A percentile compares a stretch with the other conserved stretches of the same genome.
These are phyloP conservation scores for Toxicodendron radicans DNA, from an alignment of 345 rosid genomes.

Conservation along the genomic window DNA sequence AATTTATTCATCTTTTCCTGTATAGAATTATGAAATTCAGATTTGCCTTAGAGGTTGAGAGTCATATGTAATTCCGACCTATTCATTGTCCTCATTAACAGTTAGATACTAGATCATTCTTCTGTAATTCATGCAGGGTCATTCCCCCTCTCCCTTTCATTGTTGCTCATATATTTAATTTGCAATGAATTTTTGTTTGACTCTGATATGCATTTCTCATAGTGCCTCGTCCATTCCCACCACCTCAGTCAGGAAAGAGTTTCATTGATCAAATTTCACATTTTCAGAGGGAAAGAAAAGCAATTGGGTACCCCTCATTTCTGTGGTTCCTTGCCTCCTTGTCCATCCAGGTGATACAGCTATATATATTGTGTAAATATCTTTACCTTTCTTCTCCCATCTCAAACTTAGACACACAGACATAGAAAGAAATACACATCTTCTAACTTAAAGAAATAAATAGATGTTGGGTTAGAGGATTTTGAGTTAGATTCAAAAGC, in stretches of 20 bases:
- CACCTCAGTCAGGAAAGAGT: constrained; percentile 79
- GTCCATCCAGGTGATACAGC: constrained; percentile 63
- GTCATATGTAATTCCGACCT: neutral
- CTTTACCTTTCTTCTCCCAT: neutral
- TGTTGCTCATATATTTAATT: constrained; percentile 14
- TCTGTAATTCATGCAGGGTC: neutral
- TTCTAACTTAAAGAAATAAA: too few relatives aligned
- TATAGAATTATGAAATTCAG: neutral
- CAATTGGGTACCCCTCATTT: constrained; percentile 71
- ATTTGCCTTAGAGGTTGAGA: neutral
- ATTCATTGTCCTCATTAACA: neutral
- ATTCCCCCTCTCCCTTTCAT: neutral
- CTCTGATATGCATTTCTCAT: constrained; percentile 31
- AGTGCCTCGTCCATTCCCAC: constrained; percentile 90
- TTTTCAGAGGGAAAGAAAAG: constrained; percentile 52
- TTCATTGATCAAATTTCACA: constrained; percentile 50
- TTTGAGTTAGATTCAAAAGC: too few relatives aligned
- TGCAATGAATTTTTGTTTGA: constrained; percentile 20
- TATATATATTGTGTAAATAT: neutral
- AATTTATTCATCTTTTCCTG: too few relatives aligned
- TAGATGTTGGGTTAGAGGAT: too few relatives aligned
- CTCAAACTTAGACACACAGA: neutral
- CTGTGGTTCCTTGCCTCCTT: constrained; percentile 69
- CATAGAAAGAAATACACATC: too few relatives aligned
- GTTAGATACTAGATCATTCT: neutral